Base-by-base conservation (phyloP, 2,329 filamentous ascomycete genomes). In the Beauveria australis region DNA sequence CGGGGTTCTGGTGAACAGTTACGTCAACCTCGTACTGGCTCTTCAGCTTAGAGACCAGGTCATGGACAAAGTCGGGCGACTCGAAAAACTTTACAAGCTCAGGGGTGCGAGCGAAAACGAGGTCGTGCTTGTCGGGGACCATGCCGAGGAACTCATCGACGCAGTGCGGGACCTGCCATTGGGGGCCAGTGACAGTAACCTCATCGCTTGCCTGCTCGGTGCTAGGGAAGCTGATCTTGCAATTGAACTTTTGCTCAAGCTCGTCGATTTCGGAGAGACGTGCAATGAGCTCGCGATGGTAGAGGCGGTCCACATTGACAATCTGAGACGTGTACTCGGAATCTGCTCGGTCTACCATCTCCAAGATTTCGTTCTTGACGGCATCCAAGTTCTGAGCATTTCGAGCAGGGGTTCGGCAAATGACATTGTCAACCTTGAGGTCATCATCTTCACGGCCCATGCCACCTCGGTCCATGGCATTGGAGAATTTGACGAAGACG, bases 401-500 rank as follows among this genome's bases (percentile, higher is more conserved):
- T 64, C 94, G 89, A 65, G 94, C 94, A 53, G 94, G 94, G 0
- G 94, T 99, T 59, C 94, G 91, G 75, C 94, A 99, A 68, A 99
- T 97, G 67, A 99, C 94, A 72, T 99, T 97, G 78, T 99, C 94
- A 51, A 97, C 92, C 75, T 97, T 96, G 76, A 96, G 91, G 71
- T 99, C 94, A 71, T 99, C 94, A 70, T 99, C 94, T 71, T 97
- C 92, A 66, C 95, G 92, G 65, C 92, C 91, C 74, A 95, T 89
- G 41, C 92, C 76, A 78, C 91, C 94, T 71, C 94, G 88, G 72
- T 99, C 94, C 92, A 97, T 97, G 18, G 94, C 94, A 68, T 99
- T 99, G 65, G 92, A 96, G 71, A 99, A 99, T 73, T 99, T 99
- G 78, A 99, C 94, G 69, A 99, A 99, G 67, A 99, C 94, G 0